These are phyloP conservation scores for Citrus inodora DNA, from an alignment of 345 rosid species.

Conservation along the genomic window DNA sequence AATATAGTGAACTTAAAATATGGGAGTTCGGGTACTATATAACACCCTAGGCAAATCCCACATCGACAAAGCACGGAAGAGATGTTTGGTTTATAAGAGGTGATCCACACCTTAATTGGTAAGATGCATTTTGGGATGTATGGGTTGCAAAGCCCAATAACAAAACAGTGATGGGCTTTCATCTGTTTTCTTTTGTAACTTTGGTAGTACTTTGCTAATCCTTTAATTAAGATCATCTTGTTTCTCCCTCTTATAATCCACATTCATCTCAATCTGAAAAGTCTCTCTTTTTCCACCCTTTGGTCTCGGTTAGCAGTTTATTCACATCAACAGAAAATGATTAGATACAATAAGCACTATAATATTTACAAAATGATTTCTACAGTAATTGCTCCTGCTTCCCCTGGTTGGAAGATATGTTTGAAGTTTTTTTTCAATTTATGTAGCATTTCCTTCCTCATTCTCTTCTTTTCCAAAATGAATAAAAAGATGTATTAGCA, in stretches of 20 bases:
- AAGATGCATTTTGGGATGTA: no score
- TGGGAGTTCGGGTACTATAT: no score
- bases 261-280: neutral
- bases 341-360: neutral
- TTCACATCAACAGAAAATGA: neutral
- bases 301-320: neutral
- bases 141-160: no score
- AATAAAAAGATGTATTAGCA: no score
- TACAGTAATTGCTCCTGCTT: neutral
- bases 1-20: no score
- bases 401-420: neutral
- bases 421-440: neutral
- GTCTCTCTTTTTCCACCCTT: neutral
- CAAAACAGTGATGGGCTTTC: no score
- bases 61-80: no score
- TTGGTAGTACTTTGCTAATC: neutral
- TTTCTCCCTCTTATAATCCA: neutral
- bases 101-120: no score
- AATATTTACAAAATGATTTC: neutral
- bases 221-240: neutral
- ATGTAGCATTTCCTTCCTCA: neutral
- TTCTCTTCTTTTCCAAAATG: neutral
- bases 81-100: no score
- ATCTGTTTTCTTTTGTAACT: neutral
- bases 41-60: no score